Base-by-base conservation (phyloP, 345 rosid genomes). In the Eucalyptus curtisii region DNA sequence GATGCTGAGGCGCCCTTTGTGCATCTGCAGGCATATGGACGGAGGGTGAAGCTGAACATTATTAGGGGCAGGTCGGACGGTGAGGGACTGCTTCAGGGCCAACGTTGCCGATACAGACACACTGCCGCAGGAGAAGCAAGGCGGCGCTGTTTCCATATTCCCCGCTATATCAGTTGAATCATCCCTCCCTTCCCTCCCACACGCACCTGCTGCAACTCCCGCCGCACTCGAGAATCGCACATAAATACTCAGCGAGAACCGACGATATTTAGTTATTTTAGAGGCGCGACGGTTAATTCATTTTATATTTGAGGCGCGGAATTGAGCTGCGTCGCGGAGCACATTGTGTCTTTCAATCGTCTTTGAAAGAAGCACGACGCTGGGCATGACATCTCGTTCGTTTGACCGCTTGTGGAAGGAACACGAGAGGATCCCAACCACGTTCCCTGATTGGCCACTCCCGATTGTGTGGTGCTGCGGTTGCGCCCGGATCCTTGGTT, bases 81-180 rank as follows among this genome's bases (percentile, higher is more conserved):
- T 45, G 86, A 86, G 84, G n/a, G 89, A 61, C 66, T 89, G 53
- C 92, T 88, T 87, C 33, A 33, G 88, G 59, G 89, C 88, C 5
- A 90, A 90, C 15, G 93, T 91, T 11, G 84, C 47, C 84, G 47
- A 40, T 49, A 88, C 90, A 49, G 92, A 92, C 59, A 92, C 89
- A 92, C 93, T 95, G 92, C 93, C 91, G 86, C 91, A 90, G n/a
- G 89, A 86, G 85, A 90, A 88, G 91, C 92, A 92, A 20, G 95
- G 94, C 33, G 91, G 94, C 86, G 93, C 95, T 94, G 94, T 92
- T 86, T 89, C 93, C 92, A 49, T 88, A 22, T 6, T 76, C 45
- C 47, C 15, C 27, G 84, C 84, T 40, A 40, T 37, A 76, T 22
- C 30, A 20, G 57, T 20, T 20, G 24, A 37, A 19, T 71, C 76